Percentiles rank a stretch among this genome's conserved stretches.
phyloP scores from a whole-genome alignment of 2,329 filamentous ascomycete genomes.

The Knufia fluminis region DNA sequence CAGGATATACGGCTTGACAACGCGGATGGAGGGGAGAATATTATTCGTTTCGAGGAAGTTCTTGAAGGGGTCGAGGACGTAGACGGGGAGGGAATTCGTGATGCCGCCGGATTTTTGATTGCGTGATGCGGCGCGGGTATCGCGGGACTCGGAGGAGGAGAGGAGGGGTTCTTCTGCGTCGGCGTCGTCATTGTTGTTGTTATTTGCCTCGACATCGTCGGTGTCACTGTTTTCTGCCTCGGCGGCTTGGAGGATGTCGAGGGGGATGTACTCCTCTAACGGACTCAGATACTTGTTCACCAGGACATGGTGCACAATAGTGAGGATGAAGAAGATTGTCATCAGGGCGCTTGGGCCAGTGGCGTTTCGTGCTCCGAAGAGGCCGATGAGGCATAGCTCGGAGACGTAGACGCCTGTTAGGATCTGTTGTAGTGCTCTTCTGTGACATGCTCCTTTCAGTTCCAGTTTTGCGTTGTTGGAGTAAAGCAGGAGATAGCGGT shows the following conservation, averaged over 20 bases:
- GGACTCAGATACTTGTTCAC: conserved; percentile 39
- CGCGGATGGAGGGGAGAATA: conserved; percentile 18
- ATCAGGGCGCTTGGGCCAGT: conserved; percentile 62
- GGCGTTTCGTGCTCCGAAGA: conserved; percentile 51
- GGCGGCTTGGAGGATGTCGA: conserved; percentile 40
- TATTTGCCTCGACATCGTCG: conserved; percentile 26
- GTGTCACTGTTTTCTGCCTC: conserved; percentile 41
- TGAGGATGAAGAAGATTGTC: conserved; percentile 65
- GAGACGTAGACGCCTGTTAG: conserved; percentile 77
- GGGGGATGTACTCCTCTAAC: conserved; percentile 58
- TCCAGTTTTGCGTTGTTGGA: conserved; percentile 74
- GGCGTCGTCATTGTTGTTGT: conserved; percentile 8
- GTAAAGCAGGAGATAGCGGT: conserved; percentile 83
- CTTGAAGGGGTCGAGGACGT: conserved; percentile 62
- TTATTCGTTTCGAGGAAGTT: conserved; percentile 46
- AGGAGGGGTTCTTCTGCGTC: conserved; percentile 24
- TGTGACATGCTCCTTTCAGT: conserved; percentile 80
- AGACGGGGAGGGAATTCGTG: conserved; percentile 21
- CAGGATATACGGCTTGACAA: conserved; percentile 20
- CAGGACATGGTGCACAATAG: conserved; percentile 60
- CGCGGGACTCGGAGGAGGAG: conserved; percentile 12
- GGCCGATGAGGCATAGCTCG: conserved; percentile 72
- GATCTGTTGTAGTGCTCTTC: conserved; percentile 74
- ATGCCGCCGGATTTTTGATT: not conserved
- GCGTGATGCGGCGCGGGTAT: not conserved